Evolutionary conservation across 768 basidiomycete species (phyloP), one percentile per base, ranked within the genome.

Genomic region (Goffeauzyma gilvescens): DNA sequence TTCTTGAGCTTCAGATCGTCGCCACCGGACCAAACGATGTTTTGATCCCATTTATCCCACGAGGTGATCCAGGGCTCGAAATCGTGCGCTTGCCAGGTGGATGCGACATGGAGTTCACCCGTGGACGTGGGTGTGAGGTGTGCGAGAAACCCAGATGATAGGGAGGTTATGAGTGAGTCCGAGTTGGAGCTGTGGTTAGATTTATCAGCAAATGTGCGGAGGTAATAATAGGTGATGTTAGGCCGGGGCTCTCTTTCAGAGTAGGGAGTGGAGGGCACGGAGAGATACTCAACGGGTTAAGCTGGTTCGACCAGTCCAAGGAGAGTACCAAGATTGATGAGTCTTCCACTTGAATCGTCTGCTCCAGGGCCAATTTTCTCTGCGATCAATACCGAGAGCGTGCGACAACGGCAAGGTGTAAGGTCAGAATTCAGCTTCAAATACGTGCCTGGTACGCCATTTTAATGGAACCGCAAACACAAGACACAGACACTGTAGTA

Each of bases 41-140:
- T 75, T 1, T 69, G 66, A 46, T 87, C 67, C 81, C 85, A 90
- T 50, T 79, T 77, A 54, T 95, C 74, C 78, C 85, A 96, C 1
- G 81, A 76, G 1, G 80, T 76, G 37, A 85, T 75, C 93, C 93
- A 98, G 0, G 89, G 81, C 58, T 98, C 93, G 54, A 77, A 76
- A 44, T 87, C 83, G 53, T 96, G 93, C 1, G 83, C 89, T 45
- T 74, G 68, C 87, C 87, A 96, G 2, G 69, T 69, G 20, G 72
- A 63, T 4, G 66, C 65, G 3, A 78, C 59, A 0, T 55, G 40
- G 21, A 81, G 58, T 12, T 68, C 65, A 0, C 67, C 63, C 5
- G 73, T 67, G n/a, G 64, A 64, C 14, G 46, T 49, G 3, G 57
- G 46, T 2, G 46, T 67, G 18, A 81, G 65, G 15, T 80, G 68